Conservation (phyloP, 352 stramenopile species). For the Phytophthora palmivora region DNA sequence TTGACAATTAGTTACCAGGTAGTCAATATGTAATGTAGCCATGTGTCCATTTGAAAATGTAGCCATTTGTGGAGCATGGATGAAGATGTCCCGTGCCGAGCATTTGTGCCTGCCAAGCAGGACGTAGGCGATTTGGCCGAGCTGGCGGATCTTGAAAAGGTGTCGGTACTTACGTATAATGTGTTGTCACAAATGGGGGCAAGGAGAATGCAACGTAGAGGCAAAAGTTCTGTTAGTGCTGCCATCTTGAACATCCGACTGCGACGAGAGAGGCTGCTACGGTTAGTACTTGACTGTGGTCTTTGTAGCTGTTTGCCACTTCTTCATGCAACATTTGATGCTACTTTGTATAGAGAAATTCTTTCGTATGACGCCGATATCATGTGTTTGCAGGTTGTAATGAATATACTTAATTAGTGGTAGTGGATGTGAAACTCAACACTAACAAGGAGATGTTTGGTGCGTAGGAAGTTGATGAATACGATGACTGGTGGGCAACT, state of each 20-base stretch:
- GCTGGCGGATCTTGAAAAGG: slow-evolving; percentile 60
- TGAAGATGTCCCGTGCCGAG: slow-evolving; percentile 27
- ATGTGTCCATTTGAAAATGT: neutral
- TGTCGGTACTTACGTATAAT: slow-evolving; percentile 85
- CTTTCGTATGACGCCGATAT: slow-evolving; percentile 83
- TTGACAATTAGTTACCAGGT: neutral
- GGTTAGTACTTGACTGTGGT: slow-evolving; percentile 27
- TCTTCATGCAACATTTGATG: no score
- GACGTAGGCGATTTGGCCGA: slow-evolving; percentile 52
- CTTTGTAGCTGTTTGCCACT: neutral
- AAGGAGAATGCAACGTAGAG: slow-evolving; percentile 48
- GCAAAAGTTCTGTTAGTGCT: slow-evolving; percentile 56
- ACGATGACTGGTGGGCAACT: slow-evolving; percentile 83
- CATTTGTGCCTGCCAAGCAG: slow-evolving; percentile 53
- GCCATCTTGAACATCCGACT: slow-evolving; percentile 63
- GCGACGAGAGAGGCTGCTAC: slow-evolving; percentile 61
- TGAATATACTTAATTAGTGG: no score
- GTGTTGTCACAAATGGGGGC: slow-evolving; percentile 84
- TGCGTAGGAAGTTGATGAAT: slow-evolving; percentile 85
- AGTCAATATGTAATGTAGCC: neutral
- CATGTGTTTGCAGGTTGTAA: slow-evolving; percentile 76
- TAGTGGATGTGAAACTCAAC: no score
- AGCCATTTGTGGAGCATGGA: neutral
- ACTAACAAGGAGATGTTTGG: no score
- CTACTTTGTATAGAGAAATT: slow-evolving; percentile 59